Evolutionary conservation across 1,284 basidiomycete species (phyloP), one percentile per base, ranked within the genome.

Genomic region (Ganoderma sp.): DNA sequence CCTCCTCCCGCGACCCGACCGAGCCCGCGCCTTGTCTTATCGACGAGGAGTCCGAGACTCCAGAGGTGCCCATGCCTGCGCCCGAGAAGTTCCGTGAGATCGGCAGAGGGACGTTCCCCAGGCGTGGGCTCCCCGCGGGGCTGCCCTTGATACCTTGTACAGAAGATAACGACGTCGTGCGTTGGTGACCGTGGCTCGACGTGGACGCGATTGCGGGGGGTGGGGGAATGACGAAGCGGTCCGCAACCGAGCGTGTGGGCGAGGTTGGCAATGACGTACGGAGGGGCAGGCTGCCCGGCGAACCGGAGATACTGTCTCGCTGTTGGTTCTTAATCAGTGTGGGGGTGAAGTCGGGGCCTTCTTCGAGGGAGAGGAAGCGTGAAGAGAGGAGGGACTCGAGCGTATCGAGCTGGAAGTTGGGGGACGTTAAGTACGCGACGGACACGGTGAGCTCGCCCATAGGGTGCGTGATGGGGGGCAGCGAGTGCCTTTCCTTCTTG

Each of bases 341-440:
- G 0, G 89, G 89, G 9, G 88, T 87, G 73, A 90, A 90, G 42
- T 85, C 84, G 0, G 79, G 85, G 41, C 89, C 83, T 73, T 83
- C 84, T 63, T 86, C 81, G 83, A 88, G 82, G 2, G 87, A 88
- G 37, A 91, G 82, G 75, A 93, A 91, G n/a, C 87, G 83, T 3
- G 88, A 90, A 1, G 89, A 90, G 14, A 93, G 81, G 2, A 93
- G 79, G 1, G 88, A 89, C 78, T 94, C 92, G 43, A 90, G 83
- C 68, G 90, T 89, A 76, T 93, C 91, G 39, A 93, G 80, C 70
- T 87, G 84, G 80, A 93, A 94, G 75, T 85, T 82, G 5, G 91
- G 90, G 0, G 84, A 80, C 14, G 85, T 81, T 58, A 94, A 85
- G 78, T 92, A 93, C 25, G 84, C 87, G 39, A 85, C 80, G 10